Conservation (phyloP, 495 filamentous ascomycete genomes). For the Daldinia vernicosa region DNA sequence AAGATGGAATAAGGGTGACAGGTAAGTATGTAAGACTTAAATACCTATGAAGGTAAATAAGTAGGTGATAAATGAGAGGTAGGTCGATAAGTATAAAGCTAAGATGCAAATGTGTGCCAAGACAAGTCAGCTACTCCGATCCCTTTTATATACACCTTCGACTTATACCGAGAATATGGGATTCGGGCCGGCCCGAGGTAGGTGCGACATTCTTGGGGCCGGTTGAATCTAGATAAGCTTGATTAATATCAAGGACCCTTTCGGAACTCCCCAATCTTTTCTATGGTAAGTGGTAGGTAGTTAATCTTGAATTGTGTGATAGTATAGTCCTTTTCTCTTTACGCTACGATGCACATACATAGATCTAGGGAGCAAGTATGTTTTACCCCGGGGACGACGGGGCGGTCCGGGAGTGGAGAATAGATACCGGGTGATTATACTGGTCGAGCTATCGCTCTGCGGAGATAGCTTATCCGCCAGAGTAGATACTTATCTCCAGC, state of each 20-base stretch:
- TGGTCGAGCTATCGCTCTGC: slow-evolving; percentile 11
- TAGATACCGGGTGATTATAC: slow-evolving; percentile 24
- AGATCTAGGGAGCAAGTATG: not conserved
- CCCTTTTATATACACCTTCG: not conserved
- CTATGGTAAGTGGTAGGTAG: not conserved
- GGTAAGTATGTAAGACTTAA: not conserved
- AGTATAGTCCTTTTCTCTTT: not conserved
- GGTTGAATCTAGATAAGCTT: slow-evolving; percentile 7
- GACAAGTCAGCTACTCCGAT: not conserved
- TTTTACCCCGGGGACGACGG: slow-evolving; percentile 17
- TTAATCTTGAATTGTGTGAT: not conserved
- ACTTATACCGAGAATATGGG: not conserved
- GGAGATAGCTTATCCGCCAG: slow-evolving; percentile 34
- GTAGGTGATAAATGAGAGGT: not conserved
- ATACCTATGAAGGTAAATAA: too few species aligned
- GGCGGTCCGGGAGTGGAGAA: slow-evolving; percentile 38
- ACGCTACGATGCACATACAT: not conserved
- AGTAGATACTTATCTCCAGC: slow-evolving; percentile 19
- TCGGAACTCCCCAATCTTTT: not conserved
- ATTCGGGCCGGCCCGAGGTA: not conserved
- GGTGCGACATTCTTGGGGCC: not conserved
- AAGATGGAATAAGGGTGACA: not conserved
- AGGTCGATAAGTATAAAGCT: not conserved
- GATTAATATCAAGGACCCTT: not conserved
- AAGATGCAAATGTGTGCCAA: not conserved